Conservation (phyloP, 1,139 yeast species). For the Yamadazyma siamensis region DNA sequence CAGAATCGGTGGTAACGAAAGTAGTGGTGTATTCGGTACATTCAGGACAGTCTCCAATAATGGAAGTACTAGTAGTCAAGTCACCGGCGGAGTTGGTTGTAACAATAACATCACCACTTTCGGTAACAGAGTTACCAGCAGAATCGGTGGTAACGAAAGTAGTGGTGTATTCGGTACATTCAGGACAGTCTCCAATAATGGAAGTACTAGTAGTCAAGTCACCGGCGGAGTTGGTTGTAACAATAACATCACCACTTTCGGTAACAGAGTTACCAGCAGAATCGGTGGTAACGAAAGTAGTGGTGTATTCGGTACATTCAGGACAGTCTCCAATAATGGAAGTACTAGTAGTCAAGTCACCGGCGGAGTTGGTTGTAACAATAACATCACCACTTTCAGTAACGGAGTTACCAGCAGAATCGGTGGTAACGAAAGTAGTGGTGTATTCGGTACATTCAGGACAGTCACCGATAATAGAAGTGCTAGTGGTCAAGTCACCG, state of each 20-base stretch:
- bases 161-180: slow-evolving; percentile 9
- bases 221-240: slow-evolving; percentile 10
- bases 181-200: slow-evolving; percentile 5
- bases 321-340: slow-evolving; percentile 10
- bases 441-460: slow-evolving; percentile 10
- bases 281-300: slow-evolving; percentile 9
- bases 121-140: slow-evolving; percentile 8
- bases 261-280: slow-evolving; percentile 7
- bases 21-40: slow-evolving; percentile 19
- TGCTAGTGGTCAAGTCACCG: slow-evolving; percentile 7
- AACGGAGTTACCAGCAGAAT: slow-evolving; percentile 6
- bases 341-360: slow-evolving; percentile 9
- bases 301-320: slow-evolving; percentile 13
- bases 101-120: slow-evolving; percentile 11
- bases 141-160: slow-evolving; percentile 7
- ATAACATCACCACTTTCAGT: slow-evolving; percentile 9
- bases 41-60: slow-evolving; percentile 8
- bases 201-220: slow-evolving; percentile 6
- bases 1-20: slow-evolving; percentile 44
- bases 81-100: slow-evolving; percentile 10
- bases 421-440: slow-evolving; percentile 10
- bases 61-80: slow-evolving; percentile 8
- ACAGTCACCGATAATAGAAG: slow-evolving; percentile 7
- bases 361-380: slow-evolving; percentile 11
- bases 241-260: slow-evolving; percentile 7